Conservation (phyloP, 345 rosid species). For the Pugionium cornutum region DNA sequence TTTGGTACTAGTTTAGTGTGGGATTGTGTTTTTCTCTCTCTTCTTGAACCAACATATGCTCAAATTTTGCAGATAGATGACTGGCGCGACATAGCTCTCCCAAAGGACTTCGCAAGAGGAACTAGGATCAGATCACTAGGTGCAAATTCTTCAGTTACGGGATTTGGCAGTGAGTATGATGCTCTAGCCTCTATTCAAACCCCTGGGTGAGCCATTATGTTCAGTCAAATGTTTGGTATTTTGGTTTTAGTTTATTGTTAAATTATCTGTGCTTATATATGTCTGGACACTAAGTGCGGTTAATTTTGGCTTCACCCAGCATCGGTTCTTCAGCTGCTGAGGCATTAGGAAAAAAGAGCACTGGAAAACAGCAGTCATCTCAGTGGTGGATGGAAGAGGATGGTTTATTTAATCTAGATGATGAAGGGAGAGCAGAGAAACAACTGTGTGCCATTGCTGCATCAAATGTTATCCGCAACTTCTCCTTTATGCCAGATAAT, state of each 20-base stretch:
- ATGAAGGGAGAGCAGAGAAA: constrained; percentile 87
- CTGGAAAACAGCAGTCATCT: constrained; percentile 51
- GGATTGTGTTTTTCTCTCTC: not conserved
- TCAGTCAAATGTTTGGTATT: not conserved
- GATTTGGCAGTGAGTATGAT: constrained; percentile 74
- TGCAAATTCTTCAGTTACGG: constrained; percentile 62
- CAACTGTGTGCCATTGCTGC: constrained; percentile 93
- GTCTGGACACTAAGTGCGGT: constrained; percentile 20
- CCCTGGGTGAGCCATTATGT: constrained; percentile 49
- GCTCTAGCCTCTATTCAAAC: constrained; percentile 52
- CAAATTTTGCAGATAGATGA: constrained; percentile 76
- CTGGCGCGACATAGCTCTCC: constrained; percentile 85
- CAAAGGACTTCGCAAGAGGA: constrained; percentile 59
- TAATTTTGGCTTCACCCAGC: constrained; percentile 36
- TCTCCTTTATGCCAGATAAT: constrained; percentile 98
- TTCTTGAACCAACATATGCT: not conserved
- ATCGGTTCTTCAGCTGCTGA: constrained; percentile 48
- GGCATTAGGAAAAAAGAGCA: constrained; percentile 49
- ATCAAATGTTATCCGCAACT: constrained; percentile 88
- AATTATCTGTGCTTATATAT: not conserved
- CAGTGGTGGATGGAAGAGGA: constrained; percentile 95
- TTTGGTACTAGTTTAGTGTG: not conserved
- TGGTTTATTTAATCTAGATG: constrained; percentile 88
- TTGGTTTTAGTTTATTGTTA: not conserved
- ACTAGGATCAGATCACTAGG: constrained; percentile 74